A percentile compares a stretch with the other conserved stretches of the same genome.
These are phyloP conservation scores for Teunomyces atbi DNA, from an alignment of 805 yeast genomes.

Conservation along the genomic window DNA sequence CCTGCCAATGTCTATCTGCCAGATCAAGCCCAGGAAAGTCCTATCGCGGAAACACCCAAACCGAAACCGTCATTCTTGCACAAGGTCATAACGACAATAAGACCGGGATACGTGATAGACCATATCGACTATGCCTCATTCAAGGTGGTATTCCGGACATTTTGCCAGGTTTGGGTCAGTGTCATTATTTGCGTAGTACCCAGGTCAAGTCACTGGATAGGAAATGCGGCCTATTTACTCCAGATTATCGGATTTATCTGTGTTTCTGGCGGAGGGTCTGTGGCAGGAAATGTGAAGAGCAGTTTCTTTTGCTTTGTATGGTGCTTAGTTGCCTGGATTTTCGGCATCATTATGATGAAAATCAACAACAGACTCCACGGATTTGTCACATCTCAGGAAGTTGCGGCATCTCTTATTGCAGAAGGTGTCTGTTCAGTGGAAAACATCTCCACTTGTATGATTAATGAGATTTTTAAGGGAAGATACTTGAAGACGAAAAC, in stretches of 20 bases:
- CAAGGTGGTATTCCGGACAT: conserved; percentile 23
- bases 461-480: conserved; percentile 22
- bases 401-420: conserved; percentile 15
- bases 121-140: conserved; percentile 26
- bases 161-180: conserved; percentile 27
- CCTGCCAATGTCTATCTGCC: conserved; percentile 1
- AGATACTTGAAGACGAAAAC: conserved; percentile 22
- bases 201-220: conserved; percentile 25
- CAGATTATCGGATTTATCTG: conserved; percentile 27
- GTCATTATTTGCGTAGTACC: conserved; percentile 25
- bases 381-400: conserved; percentile 18
- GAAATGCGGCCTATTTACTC: conserved; percentile 26
- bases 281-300: conserved; percentile 16
- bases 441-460: conserved; percentile 17
- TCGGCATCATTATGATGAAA: conserved; percentile 21
- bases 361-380: conserved; percentile 25
- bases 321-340: conserved; percentile 21
- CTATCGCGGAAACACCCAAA: not conserved
- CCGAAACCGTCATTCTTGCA: conserved; percentile 12
- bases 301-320: conserved; percentile 17
- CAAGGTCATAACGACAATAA: conserved; percentile 5
- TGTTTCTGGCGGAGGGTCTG: conserved; percentile 27
- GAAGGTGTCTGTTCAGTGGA: conserved; percentile 27
- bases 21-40: not conserved
- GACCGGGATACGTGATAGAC: conserved; percentile 25